These are phyloP conservation scores for Trypanosoma theileri DNA, from an alignment of 208 protist species.

Conservation along the genomic window DNA sequence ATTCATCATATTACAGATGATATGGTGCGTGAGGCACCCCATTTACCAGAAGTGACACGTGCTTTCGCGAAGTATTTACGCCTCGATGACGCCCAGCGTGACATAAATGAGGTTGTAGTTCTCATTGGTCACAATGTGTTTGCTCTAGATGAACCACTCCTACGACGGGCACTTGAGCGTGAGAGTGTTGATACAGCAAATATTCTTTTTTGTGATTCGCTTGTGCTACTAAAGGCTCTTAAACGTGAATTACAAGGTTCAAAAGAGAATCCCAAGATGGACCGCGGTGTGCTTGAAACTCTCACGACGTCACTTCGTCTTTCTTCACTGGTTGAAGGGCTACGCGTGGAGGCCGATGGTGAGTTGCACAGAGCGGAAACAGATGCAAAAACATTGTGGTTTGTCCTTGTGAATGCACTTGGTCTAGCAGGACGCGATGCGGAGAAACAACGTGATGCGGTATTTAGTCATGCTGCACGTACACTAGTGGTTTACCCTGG, in stretches of 20 bases:
- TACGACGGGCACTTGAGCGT: constrained; percentile 60
- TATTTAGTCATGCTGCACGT: constrained; percentile 55
- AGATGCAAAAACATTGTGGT: constrained; percentile 84
- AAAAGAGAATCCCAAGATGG: constrained; percentile 21
- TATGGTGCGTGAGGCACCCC: constrained; percentile 59
- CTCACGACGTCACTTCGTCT: constrained; percentile 71
- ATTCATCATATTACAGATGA: constrained; percentile 89
- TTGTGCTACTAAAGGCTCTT: constrained; percentile 57
- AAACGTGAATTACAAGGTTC: constrained; percentile 40
- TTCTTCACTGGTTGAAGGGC: constrained; percentile 54
- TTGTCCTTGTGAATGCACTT: constrained; percentile 70
- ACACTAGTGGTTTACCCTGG: constrained; percentile 56
- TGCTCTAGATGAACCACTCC: constrained; percentile 79
- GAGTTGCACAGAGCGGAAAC: constrained; percentile 82
- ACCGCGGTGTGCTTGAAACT: constrained; percentile 49
- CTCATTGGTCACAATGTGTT: constrained; percentile 88
- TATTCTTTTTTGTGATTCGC: constrained; percentile 83
- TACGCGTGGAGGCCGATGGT: constrained; percentile 62
- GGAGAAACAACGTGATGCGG: constrained; percentile 43
- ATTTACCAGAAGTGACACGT: constrained; percentile 48
- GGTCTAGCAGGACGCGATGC: constrained; percentile 34
- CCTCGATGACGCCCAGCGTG: constrained; percentile 36
- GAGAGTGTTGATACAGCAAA: constrained; percentile 43
- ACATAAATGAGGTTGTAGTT: constrained; percentile 63
- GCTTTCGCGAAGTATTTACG: constrained; percentile 69